Evolutionary conservation across 2,329 filamentous ascomycete genomes (phyloP), one percentile per base, ranked within the genome.

Genomic region (Aspergillus japonicus): DNA sequence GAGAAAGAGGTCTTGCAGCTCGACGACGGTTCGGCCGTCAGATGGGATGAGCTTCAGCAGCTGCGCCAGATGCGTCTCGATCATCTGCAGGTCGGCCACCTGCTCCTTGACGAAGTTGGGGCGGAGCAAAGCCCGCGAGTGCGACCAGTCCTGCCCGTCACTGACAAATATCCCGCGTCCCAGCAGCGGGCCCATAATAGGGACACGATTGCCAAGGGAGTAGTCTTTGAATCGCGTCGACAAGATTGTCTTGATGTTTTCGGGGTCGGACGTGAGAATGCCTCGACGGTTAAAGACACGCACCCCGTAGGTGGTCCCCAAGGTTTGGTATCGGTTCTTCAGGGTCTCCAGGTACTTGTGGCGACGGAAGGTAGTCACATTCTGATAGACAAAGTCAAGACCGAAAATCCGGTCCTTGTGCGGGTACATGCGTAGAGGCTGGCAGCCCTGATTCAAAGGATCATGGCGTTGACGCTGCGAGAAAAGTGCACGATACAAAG

Each of bases 151-250:
- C 26, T 71, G 67, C 0, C 82, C 82, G 59, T 85, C 81, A 0
- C 77, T 80, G 0, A 77, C 81, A 62, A 86, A 85, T 65, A 87
- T 85, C 42, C 81, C 82, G 59, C 84, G 76, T 3, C 83, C 83
- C 8, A 86, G 73, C 44, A 85, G 76, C 0, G 79, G 79, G 1
- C 71, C 64, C 23, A 23, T 23, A 68, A 1, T 70, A 61, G 57
- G 79, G 78, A 58, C 82, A 80, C 14, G 21, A 76, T 78, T 23
- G 23, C 23, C 23, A 23, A 23, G 23, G 23, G 23, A 23, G 58
- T 81, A 87, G 60, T 85, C 80, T 57, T 81, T 74, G 68, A 87
- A 87, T 54, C 85, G 79, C 33, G 79, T 80, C 0, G 84, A 81
- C 12, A 87, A 73, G 3, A 86, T 68, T 0, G 23, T 23, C 23